A percentile compares a stretch with the other conserved stretches of the same genome.
Conservation (phyloP, 352 stramenopile genomes). For the Albugo laibachii region DNA sequence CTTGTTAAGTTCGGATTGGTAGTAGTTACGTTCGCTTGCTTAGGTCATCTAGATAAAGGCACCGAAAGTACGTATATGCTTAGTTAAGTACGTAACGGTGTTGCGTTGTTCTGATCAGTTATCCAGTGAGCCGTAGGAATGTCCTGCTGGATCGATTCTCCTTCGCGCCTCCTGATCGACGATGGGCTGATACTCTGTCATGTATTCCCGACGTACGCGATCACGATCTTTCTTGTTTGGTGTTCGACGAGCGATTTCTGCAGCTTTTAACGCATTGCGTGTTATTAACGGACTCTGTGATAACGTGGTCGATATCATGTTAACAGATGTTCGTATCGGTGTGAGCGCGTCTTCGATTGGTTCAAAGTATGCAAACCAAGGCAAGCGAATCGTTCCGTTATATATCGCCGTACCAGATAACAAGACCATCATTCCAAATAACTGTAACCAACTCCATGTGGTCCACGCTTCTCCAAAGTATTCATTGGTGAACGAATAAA, state of each 20-base stretch:
- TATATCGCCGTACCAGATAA: constrained; percentile 93
- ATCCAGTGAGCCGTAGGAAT: constrained; percentile 67
- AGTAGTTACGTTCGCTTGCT: no score
- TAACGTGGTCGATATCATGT: constrained; percentile 30
- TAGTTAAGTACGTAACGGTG: no score
- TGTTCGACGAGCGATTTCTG: constrained; percentile 56
- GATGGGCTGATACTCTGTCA: constrained; percentile 74
- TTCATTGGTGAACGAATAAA: constrained; percentile 84
- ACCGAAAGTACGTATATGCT: no score
- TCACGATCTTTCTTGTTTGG: constrained; percentile 62
- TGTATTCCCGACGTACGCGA: constrained; percentile 64
- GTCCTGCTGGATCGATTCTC: constrained; percentile 50
- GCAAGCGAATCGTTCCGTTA: constrained; percentile 80
- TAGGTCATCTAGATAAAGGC: no score
- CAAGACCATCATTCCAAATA: constrained; percentile 84
- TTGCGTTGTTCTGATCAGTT: no score
- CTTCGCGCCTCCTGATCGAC: constrained; percentile 27
- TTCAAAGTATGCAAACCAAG: constrained; percentile 58
- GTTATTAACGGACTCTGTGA: constrained; percentile 60
- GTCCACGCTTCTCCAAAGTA: constrained; percentile 91
- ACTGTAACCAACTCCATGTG: constrained; percentile 86
- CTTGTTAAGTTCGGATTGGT: no score
- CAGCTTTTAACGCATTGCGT: constrained; percentile 64
- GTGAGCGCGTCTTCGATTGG: constrained; percentile 37
- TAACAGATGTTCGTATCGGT: constrained; percentile 42